Evolutionary conservation across 768 basidiomycete genomes (phyloP), one percentile per base, ranked within the genome.

Genomic region (Lentinula sp.): DNA sequence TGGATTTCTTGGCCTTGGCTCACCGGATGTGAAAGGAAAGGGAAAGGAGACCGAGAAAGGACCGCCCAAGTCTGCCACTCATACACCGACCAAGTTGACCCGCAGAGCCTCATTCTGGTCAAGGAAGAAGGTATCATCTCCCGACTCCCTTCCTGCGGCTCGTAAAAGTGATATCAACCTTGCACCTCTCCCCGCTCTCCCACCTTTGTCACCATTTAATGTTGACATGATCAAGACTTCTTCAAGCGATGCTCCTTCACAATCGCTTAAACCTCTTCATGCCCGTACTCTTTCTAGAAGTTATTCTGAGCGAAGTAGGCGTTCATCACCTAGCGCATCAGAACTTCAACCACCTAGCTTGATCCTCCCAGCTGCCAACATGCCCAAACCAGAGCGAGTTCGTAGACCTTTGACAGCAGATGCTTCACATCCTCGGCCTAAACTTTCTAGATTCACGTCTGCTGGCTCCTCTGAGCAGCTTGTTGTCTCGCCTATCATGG

Each of bases 61-160:
- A 43, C 8, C 46, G 7, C 21, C 18, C 21, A n/a, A 18, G 21
- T 37, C 65, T 32, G 63, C 56, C 31, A 39, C 62, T 23, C 70
- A 68, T 57, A n/a, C 69, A 5, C 63, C 72, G 18, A 70, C 78
- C 6, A 81, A 78, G 43, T 63, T 87, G 35, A 71, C 79, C 10
- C 82, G 86, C 55, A 84, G 83, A 69, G 67, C 84, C 9, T 90
- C 89, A 5, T 89, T 89, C 66, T 90, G 88, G 87, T 75, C 74
- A 9, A 80, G 82, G 61, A 85, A 77, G 71, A 78, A 82, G 61
- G 16, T 43, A 7, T 62, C 70, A 23, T 68, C 70, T 7, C 62
- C 62, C 18, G 51, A 64, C 3, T 13, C 48, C 10, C 39, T 42
- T n/a, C 45, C 40, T 13, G 34, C 50, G 5, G 39, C 50, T 60